phyloP scores from a whole-genome alignment of 352 stramenopile species.

The Globisporangium megalacanthum region DNA sequence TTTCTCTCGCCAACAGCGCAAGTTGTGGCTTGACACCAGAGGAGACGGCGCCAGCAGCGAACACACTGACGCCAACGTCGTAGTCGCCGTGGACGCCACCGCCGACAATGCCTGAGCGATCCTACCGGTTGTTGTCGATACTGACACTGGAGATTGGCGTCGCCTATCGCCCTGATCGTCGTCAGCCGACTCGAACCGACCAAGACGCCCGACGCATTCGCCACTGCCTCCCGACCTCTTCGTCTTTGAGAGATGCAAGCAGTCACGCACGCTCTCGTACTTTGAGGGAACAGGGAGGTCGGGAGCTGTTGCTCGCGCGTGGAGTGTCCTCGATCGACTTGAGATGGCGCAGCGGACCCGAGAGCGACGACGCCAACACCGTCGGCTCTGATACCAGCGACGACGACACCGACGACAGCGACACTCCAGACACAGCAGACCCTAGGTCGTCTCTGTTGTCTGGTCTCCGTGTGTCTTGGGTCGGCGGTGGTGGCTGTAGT shows the following conservation, averaged over 20 bases:
- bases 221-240: too few relatives aligned
- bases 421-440: not conserved
- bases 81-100: constrained; percentile 1
- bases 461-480: constrained; percentile 16
- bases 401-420: not conserved
- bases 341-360: too few relatives aligned
- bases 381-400: not conserved
- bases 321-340: too few relatives aligned
- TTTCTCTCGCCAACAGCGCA: constrained; percentile 18
- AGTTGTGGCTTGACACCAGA: constrained; percentile 1
- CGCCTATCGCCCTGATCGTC: not conserved
- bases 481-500: constrained; percentile 21
- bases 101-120: not conserved
- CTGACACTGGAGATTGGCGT: not conserved
- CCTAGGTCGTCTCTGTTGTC: constrained; percentile 9
- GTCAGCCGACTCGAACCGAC: not conserved
- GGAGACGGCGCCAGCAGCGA: too few relatives aligned
- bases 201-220: too few relatives aligned
- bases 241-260: too few relatives aligned
- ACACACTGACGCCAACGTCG: not conserved
- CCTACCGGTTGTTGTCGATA: constrained; percentile 16
- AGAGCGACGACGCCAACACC: too few relatives aligned
- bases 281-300: too few relatives aligned
- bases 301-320: too few relatives aligned
- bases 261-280: too few relatives aligned